Evolutionary conservation across 345 rosid genomes (phyloP).

Genomic region (Ceriops tagal): DNA sequence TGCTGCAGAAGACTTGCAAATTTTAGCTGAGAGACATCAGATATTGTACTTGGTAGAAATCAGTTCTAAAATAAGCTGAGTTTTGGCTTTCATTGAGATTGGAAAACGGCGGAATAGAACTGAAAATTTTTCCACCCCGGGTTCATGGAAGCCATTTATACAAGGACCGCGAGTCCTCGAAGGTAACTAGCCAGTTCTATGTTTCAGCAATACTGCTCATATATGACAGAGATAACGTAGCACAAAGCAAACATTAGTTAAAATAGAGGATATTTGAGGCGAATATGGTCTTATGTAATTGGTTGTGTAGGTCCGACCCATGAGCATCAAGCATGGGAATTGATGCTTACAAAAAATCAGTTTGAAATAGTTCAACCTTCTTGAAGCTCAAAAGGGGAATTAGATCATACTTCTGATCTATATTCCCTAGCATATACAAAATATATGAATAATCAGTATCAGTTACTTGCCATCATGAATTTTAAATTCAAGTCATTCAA

Average conservation of each 20-base stretch:
- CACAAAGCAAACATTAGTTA: neutral
- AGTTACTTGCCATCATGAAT: slow-evolving; percentile 7
- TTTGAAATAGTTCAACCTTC: too few relatives aligned
- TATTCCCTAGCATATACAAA: neutral
- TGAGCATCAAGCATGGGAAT: too few relatives aligned
- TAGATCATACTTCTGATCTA: neutral
- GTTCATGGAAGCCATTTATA: neutral
- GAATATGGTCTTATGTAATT: too few relatives aligned
- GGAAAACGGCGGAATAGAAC: too few relatives aligned
- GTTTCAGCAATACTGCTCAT: neutral
- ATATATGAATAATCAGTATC: neutral
- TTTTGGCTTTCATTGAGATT: too few relatives aligned
- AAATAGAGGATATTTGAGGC: too few relatives aligned
- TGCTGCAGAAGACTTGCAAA: too few relatives aligned
- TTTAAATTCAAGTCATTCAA: neutral
- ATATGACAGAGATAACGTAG: neutral
- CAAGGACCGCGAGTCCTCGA: neutral
- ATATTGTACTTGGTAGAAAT: too few relatives aligned
- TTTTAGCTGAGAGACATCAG: too few relatives aligned
- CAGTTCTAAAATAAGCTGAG: too few relatives aligned
- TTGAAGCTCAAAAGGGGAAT: neutral
- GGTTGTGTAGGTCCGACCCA: too few relatives aligned
- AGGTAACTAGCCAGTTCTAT: neutral
- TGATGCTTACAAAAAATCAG: too few relatives aligned
- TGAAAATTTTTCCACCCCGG: neutral